These are phyloP conservation scores for Davidsoniella virescens DNA, from an alignment of 2,329 filamentous ascomycete genomes.

Conservation along the genomic window DNA sequence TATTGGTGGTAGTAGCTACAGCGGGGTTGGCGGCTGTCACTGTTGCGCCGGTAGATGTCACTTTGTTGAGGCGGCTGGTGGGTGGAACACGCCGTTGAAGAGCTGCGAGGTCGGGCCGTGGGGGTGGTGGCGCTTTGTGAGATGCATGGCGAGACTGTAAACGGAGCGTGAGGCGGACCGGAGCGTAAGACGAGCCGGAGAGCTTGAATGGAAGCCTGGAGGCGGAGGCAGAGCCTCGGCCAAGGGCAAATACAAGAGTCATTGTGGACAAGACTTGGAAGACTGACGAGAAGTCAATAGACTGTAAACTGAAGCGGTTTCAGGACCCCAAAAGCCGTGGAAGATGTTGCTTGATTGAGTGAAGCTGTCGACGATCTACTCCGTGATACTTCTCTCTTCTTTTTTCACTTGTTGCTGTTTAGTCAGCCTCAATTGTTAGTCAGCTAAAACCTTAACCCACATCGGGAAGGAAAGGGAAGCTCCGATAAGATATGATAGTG, in stretches of 20 bases:
- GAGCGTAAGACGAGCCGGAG: not conserved
- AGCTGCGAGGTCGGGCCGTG: constrained; percentile 9
- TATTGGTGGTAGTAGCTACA: not conserved
- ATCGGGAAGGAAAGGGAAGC: not conserved
- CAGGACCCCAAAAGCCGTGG: no score
- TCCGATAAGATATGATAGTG: not conserved
- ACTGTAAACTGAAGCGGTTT: no score
- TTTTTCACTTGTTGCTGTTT: no score
- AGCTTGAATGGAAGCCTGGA: not conserved
- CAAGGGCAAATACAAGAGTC: constrained; percentile 2
- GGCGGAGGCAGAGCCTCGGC: not conserved
- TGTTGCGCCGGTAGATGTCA: not conserved
- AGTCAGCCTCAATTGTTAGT: no score
- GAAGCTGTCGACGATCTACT: no score
- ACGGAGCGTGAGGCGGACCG: not conserved
- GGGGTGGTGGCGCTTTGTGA: constrained; percentile 5
- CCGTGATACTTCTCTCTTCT: no score
- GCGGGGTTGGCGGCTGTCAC: not conserved
- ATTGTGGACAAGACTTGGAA: not conserved
- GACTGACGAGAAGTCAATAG: no score
- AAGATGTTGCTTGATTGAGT: no score
- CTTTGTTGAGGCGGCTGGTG: not conserved
- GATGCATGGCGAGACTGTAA: constrained; percentile 1
- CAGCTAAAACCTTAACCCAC: no score
- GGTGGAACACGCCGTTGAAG: constrained; percentile 8